phyloP scores from a whole-genome alignment of 2,329 filamentous ascomycete genomes.

The Aspergillus tubingensis region DNA sequence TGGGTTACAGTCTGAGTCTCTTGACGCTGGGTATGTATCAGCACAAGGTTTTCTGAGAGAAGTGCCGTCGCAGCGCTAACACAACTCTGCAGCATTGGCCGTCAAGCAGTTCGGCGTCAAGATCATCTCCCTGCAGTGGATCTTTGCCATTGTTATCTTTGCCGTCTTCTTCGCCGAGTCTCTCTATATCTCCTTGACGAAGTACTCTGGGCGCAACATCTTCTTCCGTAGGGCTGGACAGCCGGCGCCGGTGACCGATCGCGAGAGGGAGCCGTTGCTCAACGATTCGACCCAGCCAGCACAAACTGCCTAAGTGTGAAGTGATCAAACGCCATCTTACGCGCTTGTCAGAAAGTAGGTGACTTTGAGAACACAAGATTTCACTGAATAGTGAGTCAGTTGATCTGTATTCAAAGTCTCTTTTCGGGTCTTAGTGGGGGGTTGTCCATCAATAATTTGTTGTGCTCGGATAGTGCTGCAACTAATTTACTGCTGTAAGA shows the following conservation, averaged over 20 bases:
- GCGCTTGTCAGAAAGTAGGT: neutral
- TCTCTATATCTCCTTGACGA: constrained; percentile 45
- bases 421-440: neutral
- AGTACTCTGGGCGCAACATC: constrained; percentile 38
- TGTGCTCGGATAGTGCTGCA: neutral
- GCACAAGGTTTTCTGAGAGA: neutral
- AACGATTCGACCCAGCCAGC: constrained; percentile 34
- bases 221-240: constrained; percentile 36
- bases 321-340: no score
- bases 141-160: constrained; percentile 86
- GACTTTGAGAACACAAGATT: neutral
- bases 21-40: constrained; percentile 64
- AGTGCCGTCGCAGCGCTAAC: neutral
- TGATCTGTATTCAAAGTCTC: neutral
- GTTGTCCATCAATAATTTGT: no score
- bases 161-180: constrained; percentile 70
- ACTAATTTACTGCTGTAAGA: neutral
- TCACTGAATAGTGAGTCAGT: neutral
- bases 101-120: constrained; percentile 74
- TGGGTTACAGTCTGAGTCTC: constrained; percentile 76
- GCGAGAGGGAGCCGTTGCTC: constrained; percentile 57
- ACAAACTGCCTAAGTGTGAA: neutral
- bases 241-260: constrained; percentile 46
- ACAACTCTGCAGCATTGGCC: constrained; percentile 58
- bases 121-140: constrained; percentile 82